Evolutionary conservation across 345 rosid genomes (phyloP).

Genomic region (Cardiospermum halicacabum): DNA sequence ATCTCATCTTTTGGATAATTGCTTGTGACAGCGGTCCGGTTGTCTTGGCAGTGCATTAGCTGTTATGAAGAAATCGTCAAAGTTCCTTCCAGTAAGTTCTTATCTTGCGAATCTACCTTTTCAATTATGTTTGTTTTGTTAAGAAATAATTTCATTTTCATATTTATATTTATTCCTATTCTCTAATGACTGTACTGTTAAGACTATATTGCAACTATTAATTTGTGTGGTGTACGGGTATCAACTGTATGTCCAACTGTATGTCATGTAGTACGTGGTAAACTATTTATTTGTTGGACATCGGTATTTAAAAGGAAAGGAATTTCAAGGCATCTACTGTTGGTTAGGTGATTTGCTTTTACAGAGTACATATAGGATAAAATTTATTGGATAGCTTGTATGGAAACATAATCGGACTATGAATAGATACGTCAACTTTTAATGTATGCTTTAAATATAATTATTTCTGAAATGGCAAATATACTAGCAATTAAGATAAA

Average conservation of each 20-base stretch:
- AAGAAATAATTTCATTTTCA: slow-evolving; percentile 4
- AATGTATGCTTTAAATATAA: no score
- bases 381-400: no score
- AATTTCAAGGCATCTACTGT: neutral
- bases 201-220: slow-evolving; percentile 2
- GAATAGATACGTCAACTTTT: no score
- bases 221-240: neutral
- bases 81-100: slow-evolving; percentile 78
- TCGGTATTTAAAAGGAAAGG: slow-evolving; percentile 3
- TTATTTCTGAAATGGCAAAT: no score
- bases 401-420: no score
- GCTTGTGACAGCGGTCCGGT: slow-evolving; percentile 69
- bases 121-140: slow-evolving; percentile 3
- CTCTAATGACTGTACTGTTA: neutral
- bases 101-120: neutral
- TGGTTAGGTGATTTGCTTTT: no score
- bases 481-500: no score
- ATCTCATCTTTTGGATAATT: slow-evolving; percentile 21
- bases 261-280: neutral
- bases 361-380: no score
- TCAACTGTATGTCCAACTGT: no score
- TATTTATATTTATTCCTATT: neutral
- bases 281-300: neutral
- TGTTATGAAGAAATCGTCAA: slow-evolving; percentile 93
- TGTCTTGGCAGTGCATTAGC: slow-evolving; percentile 92